phyloP scores from a whole-genome alignment of 2,329 filamentous ascomycete genomes.

The Coleophoma cylindrospora region DNA sequence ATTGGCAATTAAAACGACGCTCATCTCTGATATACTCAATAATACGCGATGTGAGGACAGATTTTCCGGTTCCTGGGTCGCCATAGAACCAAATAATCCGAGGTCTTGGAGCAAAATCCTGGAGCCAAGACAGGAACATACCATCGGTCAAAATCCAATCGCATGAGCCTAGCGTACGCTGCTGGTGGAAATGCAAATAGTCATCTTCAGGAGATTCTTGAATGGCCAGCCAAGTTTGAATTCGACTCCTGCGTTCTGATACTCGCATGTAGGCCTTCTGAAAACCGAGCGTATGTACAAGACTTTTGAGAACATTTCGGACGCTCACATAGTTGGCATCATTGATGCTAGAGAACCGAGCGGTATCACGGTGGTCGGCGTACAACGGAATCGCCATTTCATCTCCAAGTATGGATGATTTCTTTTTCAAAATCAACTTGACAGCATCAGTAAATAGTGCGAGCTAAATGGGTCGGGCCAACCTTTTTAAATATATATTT shows the following conservation, averaged over 20 bases:
- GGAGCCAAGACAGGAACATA: constrained; percentile 8
- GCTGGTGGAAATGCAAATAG: constrained; percentile 9
- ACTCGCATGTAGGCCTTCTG: background rate
- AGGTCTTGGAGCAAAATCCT: too few species aligned
- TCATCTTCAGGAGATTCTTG: constrained; percentile 6
- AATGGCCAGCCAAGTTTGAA: background rate
- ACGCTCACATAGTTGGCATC: constrained; percentile 34
- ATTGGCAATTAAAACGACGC: too few species aligned
- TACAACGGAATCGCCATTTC: constrained; percentile 32
- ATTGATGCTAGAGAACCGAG: constrained; percentile 30
- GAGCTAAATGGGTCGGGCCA: background rate
- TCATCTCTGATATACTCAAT: too few species aligned
- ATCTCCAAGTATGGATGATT: constrained; percentile 35
- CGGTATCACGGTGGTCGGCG: constrained; percentile 37
- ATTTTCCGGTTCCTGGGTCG: background rate
- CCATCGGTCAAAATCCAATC: constrained; percentile 12
- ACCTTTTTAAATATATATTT: constrained; percentile 15
- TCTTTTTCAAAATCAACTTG: constrained; percentile 31
- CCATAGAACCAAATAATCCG: background rate
- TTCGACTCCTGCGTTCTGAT: background rate
- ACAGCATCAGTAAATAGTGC: background rate
- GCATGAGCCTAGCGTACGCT: constrained; percentile 16
- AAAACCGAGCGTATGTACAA: constrained; percentile 17
- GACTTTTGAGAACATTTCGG: constrained; percentile 13
- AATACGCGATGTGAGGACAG: background rate